Base-by-base conservation (phyloP, 2,329 filamentous ascomycete species). In the Penicillium sp. region DNA sequence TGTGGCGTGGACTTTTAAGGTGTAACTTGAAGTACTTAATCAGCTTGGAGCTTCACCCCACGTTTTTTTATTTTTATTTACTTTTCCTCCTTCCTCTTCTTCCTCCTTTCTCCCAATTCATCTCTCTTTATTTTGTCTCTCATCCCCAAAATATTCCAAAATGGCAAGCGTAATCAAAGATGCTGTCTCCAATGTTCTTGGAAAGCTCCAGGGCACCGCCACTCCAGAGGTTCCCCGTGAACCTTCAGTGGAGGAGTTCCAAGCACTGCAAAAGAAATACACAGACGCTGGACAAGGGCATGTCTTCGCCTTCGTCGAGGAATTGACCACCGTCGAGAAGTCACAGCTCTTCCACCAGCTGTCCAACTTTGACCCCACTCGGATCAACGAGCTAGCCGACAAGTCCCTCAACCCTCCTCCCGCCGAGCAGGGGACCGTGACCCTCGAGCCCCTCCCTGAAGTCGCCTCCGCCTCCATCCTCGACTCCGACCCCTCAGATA, bases 381-480 rank as follows among this genome's bases (percentile, higher is more conserved):
- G 90, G 79, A 93, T 97, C 84, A 96, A 94, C 80, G 84, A 88
- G 67, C 89, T 97, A 75, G 89, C 90, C 70, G 80, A 93, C 66
- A 87, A 85, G 73, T 91, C 93, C 59, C 83, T 97, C 63, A 86
- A 92, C 78, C 90, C 93, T 31, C 85, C 89, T 61, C 83, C 88
- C 69, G 62, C 78, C 53, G 78, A 82, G 61, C 77, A 79, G 39
- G 71, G 74, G 48, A 67, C 77, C 58, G 76, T 81, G 55, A 82
- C 79, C 61, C 86, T 97, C 72, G 91, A 97, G 77, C 93, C 93
- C 52, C 86, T 99, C 25, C 94, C 94, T 62, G 88, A 91, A 47
- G 87, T 88, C 57, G 91, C 91, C 49, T 91, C 87, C 48, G 94
- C 93, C 51, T 97, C 92, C 58, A 91, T 97, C 68, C 86, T 97